These are phyloP conservation scores for Rhododendron williamsianum DNA, from an alignment of 148 eudicot genomes.

Conservation along the genomic window DNA sequence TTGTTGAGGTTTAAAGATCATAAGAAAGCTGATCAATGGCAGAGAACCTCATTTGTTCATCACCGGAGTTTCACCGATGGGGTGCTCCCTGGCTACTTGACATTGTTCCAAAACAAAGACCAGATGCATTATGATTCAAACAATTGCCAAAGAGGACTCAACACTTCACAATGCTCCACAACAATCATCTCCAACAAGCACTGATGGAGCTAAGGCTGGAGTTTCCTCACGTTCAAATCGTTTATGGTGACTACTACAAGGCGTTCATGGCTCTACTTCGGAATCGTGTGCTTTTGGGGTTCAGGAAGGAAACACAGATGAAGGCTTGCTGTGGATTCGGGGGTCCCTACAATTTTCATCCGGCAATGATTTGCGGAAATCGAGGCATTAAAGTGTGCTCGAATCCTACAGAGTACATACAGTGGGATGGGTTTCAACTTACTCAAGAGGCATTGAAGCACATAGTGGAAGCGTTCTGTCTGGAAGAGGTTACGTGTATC, in stretches of 20 bases:
- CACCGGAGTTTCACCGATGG: neutral
- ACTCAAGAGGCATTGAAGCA: too few species aligned
- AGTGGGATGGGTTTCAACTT: too few species aligned
- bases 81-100: neutral
- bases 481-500: neutral
- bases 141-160: too few species aligned
- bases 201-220: neutral
- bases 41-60: neutral
- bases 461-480: neutral
- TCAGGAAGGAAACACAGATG: neutral
- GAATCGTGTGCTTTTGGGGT: neutral
- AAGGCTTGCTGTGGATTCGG: neutral
- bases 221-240: neutral
- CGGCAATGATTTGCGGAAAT: too few species aligned
- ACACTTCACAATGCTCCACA: neutral
- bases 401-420: too few species aligned
- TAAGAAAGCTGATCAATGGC: neutral
- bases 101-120: neutral
- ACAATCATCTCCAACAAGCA: neutral
- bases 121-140: neutral
- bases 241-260: neutral
- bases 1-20: neutral
- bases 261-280: neutral
- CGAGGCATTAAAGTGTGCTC: too few species aligned
- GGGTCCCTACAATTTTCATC: neutral